Evolutionary conservation across 2,329 filamentous ascomycete species (phyloP).

Genomic region (Xylariaceae sp.): DNA sequence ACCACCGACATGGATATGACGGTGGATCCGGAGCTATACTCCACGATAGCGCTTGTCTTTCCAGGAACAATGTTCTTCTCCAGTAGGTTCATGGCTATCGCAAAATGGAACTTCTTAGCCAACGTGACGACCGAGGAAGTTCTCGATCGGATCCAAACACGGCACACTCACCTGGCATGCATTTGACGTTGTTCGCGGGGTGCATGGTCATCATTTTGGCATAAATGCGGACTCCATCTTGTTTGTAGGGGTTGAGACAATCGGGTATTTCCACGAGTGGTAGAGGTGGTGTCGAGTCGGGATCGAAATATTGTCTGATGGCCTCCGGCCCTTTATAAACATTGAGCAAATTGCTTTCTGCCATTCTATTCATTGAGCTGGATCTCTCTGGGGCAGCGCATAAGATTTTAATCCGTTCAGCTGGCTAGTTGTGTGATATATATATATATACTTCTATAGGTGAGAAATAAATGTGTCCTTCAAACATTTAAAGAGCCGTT

Average conservation of each 20-base stretch:
- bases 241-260: slow-evolving; percentile 51
- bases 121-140: too few relatives aligned
- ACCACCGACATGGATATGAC: slow-evolving; percentile 58
- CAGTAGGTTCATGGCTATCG: slow-evolving; percentile 48
- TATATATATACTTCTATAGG: too few relatives aligned
- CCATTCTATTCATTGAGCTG: slow-evolving; percentile 20
- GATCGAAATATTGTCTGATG: slow-evolving; percentile 56
- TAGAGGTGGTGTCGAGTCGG: slow-evolving; percentile 52
- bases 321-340: slow-evolving; percentile 56
- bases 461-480: too few relatives aligned
- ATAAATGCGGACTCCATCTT: slow-evolving; percentile 58
- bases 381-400: neutral
- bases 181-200: slow-evolving; percentile 62
- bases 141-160: too few relatives aligned
- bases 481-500: too few relatives aligned
- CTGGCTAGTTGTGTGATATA: too few relatives aligned
- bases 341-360: slow-evolving; percentile 39
- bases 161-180: slow-evolving; percentile 49
- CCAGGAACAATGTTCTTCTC: slow-evolving; percentile 38
- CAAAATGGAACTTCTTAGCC: too few relatives aligned
- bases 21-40: slow-evolving; percentile 60
- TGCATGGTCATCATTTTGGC: slow-evolving; percentile 65
- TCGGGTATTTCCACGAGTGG: slow-evolving; percentile 59
- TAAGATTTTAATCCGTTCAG: too few relatives aligned
- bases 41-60: slow-evolving; percentile 50